Conservation (phyloP, 306 rosid genomes). For the Begonia loranthoides region DNA sequence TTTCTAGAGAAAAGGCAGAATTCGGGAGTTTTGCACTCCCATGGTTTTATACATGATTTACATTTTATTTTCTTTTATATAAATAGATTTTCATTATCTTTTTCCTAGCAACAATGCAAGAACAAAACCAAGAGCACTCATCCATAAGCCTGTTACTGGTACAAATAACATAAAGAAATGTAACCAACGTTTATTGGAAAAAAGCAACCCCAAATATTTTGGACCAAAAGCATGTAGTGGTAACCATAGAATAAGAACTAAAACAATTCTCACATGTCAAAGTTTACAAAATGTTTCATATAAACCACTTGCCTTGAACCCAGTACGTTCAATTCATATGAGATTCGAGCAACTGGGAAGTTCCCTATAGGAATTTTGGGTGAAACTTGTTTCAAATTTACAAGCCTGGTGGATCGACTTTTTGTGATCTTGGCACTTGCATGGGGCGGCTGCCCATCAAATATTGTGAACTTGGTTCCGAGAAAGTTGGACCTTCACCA, state of each 20-base stretch:
- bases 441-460: conserved; percentile 55
- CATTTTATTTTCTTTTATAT: neutral
- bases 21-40: neutral
- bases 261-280: neutral
- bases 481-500: conserved; percentile 67
- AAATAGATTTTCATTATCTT: no score
- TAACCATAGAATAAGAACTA: neutral
- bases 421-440: conserved; percentile 55
- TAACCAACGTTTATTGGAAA: no score
- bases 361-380: conserved; percentile 76
- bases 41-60: neutral
- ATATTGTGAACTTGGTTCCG: conserved; percentile 60
- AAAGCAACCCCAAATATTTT: no score
- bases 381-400: conserved; percentile 75
- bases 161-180: no score
- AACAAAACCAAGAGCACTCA: no score
- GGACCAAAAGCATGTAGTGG: no score
- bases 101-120: neutral
- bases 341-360: conserved; percentile 78
- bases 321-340: conserved; percentile 79
- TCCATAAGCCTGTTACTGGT: no score
- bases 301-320: conserved; percentile 61
- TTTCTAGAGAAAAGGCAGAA: neutral
- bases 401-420: conserved; percentile 69
- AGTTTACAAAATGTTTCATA: neutral